Conservation (phyloP, 306 rosid genomes). For the Lupinus albus region DNA sequence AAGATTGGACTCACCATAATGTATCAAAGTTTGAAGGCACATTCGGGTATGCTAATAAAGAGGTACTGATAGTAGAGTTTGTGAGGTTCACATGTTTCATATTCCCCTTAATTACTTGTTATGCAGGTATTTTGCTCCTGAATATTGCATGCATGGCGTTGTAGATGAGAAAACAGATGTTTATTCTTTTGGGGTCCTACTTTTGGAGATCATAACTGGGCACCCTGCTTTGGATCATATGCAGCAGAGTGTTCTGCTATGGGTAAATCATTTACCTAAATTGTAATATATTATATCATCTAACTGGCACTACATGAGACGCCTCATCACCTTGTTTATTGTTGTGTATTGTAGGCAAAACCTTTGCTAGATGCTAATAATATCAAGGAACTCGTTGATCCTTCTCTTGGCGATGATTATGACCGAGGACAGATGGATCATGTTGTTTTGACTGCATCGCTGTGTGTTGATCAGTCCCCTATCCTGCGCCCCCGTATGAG, state of each 20-base stretch:
- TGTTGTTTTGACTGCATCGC: conserved; percentile 66
- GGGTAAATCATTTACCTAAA: conserved; percentile 56
- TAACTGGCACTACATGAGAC: conserved; percentile 6
- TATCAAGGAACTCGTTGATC: conserved; percentile 64
- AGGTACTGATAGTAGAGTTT: not conserved
- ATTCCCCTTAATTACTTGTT: conserved; percentile 24
- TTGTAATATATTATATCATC: not conserved
- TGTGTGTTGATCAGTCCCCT: conserved; percentile 77
- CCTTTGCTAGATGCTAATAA: conserved; percentile 60
- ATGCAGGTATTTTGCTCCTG: conserved; percentile 93
- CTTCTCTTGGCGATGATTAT: conserved; percentile 62
- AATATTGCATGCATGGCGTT: conserved; percentile 89
- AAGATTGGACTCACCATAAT: conserved; percentile 77
- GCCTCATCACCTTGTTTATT: not conserved
- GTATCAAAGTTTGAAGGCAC: conserved; percentile 89
- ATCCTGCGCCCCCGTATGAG: conserved; percentile 77
- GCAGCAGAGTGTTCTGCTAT: conserved; percentile 64
- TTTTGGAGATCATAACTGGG: conserved; percentile 85
- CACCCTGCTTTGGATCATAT: conserved; percentile 70
- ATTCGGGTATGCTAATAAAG: conserved; percentile 65
- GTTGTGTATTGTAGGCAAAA: conserved; percentile 59
- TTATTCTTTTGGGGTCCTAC: conserved; percentile 81
- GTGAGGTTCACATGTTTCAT: not conserved
- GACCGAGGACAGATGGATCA: conserved; percentile 54
- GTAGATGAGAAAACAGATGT: conserved; percentile 97